These are phyloP conservation scores for Cenchrus purpureus DNA, from an alignment of 176 grass and related monocot species.

Conservation along the genomic window DNA sequence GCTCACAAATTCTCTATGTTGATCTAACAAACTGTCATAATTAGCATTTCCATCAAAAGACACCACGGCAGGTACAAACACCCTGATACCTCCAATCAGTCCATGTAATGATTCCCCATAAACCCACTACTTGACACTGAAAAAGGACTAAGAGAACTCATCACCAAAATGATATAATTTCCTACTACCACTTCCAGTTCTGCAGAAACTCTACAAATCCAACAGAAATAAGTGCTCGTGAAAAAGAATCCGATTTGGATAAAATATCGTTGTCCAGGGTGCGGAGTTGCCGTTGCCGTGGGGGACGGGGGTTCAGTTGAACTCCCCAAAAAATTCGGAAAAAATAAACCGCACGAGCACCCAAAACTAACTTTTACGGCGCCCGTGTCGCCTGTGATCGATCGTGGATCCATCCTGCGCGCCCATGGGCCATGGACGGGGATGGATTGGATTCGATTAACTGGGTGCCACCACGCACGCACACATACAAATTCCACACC, in stretches of 20 bases:
- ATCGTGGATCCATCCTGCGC: background rate
- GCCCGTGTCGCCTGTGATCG: background rate
- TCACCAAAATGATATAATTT: slow-evolving; percentile 13
- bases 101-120: slow-evolving; percentile 20
- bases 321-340: background rate
- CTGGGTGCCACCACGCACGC: background rate
- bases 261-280: background rate
- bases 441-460: background rate
- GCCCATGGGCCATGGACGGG: background rate
- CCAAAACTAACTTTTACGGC: background rate
- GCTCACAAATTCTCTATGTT: background rate
- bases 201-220: background rate
- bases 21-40: background rate
- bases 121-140: background rate
- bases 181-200: background rate
- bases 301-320: slow-evolving; percentile 13
- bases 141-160: background rate
- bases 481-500: background rate
- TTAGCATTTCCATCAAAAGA: slow-evolving; percentile 29
- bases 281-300: background rate
- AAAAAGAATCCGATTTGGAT: background rate
- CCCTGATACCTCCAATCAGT: slow-evolving; percentile 24
- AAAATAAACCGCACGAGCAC: background rate
- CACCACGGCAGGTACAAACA: slow-evolving; percentile 1
- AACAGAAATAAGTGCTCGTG: background rate